phyloP scores from a whole-genome alignment of 345 rosid species.

The Rhizophora mangle region DNA sequence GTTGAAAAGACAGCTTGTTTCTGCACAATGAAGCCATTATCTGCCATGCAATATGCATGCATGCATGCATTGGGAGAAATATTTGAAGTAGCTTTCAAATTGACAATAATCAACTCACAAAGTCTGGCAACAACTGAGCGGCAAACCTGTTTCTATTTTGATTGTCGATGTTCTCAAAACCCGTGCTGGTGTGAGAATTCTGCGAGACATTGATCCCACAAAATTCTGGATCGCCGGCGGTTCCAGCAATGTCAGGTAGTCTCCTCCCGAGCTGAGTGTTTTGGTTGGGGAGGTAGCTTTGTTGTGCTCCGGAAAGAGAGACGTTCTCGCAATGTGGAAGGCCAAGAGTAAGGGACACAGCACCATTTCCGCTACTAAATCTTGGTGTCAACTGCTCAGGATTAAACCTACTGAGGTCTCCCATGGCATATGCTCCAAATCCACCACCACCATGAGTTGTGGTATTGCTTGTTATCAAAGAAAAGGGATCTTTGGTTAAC shows the following conservation, averaged over 20 bases:
- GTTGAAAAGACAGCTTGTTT: too few species aligned
- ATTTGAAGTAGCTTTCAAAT: background rate
- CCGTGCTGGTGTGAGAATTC: conserved; percentile 36
- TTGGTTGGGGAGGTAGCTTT: conserved; percentile 38
- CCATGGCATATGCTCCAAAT: conserved; percentile 37
- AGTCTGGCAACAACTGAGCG: conserved; percentile 53
- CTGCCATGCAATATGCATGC: too few species aligned
- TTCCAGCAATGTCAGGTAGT: conserved; percentile 29
- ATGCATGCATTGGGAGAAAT: background rate
- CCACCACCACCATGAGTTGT: conserved; percentile 16
- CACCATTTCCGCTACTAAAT: conserved; percentile 39
- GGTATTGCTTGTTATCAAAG: conserved; percentile 1
- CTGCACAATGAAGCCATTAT: too few species aligned
- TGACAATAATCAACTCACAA: conserved; percentile 33
- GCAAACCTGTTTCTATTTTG: conserved; percentile 55
- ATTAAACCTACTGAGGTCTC: conserved; percentile 43
- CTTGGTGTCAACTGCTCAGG: conserved; percentile 38
- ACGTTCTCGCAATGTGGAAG: conserved; percentile 51
- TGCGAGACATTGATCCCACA: conserved; percentile 28
- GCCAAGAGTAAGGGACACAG: conserved; percentile 63
- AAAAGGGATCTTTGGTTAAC: conserved; percentile 22
- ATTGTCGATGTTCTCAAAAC: conserved; percentile 39
- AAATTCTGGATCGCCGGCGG: conserved; percentile 28
- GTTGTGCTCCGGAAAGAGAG: conserved; percentile 38
- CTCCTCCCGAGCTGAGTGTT: conserved; percentile 44